Evolutionary conservation across 2,329 filamentous ascomycete genomes (phyloP), one percentile per base, ranked within the genome.

Genomic region (Ceratocystis cacaofunesta): DNA sequence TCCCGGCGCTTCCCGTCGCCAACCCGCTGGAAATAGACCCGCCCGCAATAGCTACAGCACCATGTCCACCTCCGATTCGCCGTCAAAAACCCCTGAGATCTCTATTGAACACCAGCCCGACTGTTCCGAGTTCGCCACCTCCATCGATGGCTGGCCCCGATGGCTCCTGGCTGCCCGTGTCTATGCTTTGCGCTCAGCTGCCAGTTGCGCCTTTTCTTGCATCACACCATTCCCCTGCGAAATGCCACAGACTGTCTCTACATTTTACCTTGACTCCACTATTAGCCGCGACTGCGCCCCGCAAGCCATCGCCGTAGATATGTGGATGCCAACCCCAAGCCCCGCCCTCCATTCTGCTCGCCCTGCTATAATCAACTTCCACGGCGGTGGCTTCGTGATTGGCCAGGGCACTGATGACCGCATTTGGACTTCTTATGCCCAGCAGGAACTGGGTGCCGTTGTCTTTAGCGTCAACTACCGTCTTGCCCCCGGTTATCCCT

Each of bases 381-480:
- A 88, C 70, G 85, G 85, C 30, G 85, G 85, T 25, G 85, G 85
- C 4, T 87, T 86, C 74, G 82, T 84, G 5, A 74, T 87, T 41
- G 85, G 85, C 12, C 78, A 78, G 60, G 83, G 80, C 2, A 85
- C 82, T 3, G 82, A 87, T 71, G 85, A 87, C 70, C 80, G 82
- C 15, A 78, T 83, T 52, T 87, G 84, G 77, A 82, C 80, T 5
- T 76, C 79, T 3, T 75, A 78, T 44, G 79, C 85, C 2, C 74
- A 81, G 48, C 74, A 79, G 30, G 75, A 78, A 3, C 75, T 81
- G 12, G 78, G 82, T 63, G 83, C 81, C 32, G 76, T 87, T 25
- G 79, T 86, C 65, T 80, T 88, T 68, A 82, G 80, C 1, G 83
- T 87, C 69, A 84, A 86, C 70, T 88, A 89, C 71, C 80, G 86